Percentiles rank a stretch among this genome's conserved stretches.
These are phyloP conservation scores for Phalaenopsis hybrid DNA, from an alignment of 116 monocot genomes.

Conservation along the genomic window DNA sequence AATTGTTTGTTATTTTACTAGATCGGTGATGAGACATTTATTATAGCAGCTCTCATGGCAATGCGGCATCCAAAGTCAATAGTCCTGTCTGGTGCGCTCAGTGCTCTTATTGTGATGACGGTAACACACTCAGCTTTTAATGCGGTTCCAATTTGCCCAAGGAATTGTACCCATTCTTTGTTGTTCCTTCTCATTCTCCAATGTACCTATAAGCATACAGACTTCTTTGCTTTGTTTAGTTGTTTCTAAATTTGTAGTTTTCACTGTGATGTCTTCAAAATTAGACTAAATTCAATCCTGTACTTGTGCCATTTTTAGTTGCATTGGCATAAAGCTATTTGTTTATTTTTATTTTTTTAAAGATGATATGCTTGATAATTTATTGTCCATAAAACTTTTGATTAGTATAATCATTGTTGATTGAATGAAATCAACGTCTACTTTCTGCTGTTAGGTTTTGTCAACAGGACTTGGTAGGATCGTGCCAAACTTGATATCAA, in stretches of 20 bases:
- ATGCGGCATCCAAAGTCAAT: slow-evolving; percentile 96
- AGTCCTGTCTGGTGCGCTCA: slow-evolving; percentile 82
- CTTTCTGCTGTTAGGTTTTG: slow-evolving; percentile 41
- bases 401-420: not conserved
- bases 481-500: slow-evolving; percentile 91
- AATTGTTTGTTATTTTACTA: slow-evolving; percentile 16
- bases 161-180: not conserved
- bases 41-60: slow-evolving; percentile 96
- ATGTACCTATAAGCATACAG: not conserved
- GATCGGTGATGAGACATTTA: slow-evolving; percentile 99
- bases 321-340: not conserved
- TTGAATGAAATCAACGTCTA: not conserved
- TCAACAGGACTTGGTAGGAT: slow-evolving; percentile 95
- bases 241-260: not conserved
- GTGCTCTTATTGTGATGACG: slow-evolving; percentile 91
- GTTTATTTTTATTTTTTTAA: not conserved
- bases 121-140: slow-evolving; percentile 28
- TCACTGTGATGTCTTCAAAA: not conserved
- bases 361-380: not conserved
- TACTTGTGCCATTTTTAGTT: not conserved
- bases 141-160: not conserved
- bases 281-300: not conserved
- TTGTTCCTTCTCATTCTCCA: not conserved
- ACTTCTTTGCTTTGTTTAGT: not conserved
- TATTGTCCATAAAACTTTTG: not conserved